Conservation (phyloP, 106 monocot genomes). For the Dioscorea alata region DNA sequence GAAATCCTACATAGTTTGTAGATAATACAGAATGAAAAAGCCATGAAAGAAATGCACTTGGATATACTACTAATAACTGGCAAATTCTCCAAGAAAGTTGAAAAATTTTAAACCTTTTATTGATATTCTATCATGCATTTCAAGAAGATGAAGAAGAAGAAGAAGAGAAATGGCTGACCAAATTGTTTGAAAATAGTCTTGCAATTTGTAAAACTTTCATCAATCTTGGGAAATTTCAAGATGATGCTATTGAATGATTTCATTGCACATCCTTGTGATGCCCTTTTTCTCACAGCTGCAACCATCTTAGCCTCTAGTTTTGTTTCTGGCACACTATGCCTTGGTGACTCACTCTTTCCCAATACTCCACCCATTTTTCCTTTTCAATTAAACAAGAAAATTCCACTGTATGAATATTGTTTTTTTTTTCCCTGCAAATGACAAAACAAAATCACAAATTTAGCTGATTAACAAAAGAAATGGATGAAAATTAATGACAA, state of each 20-base stretch:
- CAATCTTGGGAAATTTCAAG: conserved; percentile 86
- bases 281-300: conserved; percentile 68
- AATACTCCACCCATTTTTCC: conserved; percentile 44
- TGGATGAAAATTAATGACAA: too few species aligned
- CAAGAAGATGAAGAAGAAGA: neutral
- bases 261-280: conserved; percentile 52
- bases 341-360: conserved; percentile 21
- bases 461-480: too few species aligned
- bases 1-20: too few species aligned
- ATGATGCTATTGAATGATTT: conserved; percentile 81
- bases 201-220: conserved; percentile 83
- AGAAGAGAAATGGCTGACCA: conserved; percentile 38
- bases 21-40: too few species aligned
- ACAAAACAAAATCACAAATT: too few species aligned
- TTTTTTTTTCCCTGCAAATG: too few species aligned
- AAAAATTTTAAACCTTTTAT: too few species aligned
- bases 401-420: too few species aligned
- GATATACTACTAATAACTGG: too few species aligned
- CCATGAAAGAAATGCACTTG: too few species aligned
- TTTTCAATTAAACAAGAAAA: too few species aligned
- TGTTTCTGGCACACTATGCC: conserved; percentile 27
- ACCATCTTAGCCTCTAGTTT: conserved; percentile 89
- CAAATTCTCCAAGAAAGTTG: too few species aligned
- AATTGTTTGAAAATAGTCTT: conserved; percentile 80
- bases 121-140: neutral